Conservation (phyloP, 2,329 filamentous ascomycete species). For the Ophiosphaerella korrae region DNA sequence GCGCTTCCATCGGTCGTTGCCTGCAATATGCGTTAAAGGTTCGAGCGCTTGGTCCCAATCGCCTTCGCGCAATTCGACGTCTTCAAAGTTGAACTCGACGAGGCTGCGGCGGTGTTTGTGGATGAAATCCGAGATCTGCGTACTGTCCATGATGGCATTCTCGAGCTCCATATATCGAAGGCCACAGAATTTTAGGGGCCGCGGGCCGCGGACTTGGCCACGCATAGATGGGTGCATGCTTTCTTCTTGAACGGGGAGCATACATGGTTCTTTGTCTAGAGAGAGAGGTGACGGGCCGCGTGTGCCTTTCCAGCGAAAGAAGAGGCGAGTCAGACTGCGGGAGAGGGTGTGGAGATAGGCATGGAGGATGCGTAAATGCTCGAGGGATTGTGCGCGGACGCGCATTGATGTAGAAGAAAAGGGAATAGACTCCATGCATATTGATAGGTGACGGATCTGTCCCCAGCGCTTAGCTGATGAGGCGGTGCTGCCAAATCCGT, state of each 20-base stretch:
- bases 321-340: slow-evolving; percentile 68
- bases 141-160: slow-evolving; percentile 73
- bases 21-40: slow-evolving; percentile 61
- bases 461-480: slow-evolving; percentile 74
- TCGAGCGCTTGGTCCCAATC: slow-evolving; percentile 84
- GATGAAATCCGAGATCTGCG: slow-evolving; percentile 73
- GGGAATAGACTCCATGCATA: slow-evolving; percentile 73
- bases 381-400: slow-evolving; percentile 68
- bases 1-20: slow-evolving; percentile 49
- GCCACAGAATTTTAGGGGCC: slow-evolving; percentile 64
- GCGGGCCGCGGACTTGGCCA: slow-evolving; percentile 45
- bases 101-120: slow-evolving; percentile 69
- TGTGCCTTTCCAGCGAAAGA: slow-evolving; percentile 76
- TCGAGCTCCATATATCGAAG: slow-evolving; percentile 72
- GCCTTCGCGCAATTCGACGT: slow-evolving; percentile 71
- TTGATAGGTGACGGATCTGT: slow-evolving; percentile 75
- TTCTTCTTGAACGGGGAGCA: slow-evolving; percentile 57
- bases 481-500: slow-evolving; percentile 76
- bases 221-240: slow-evolving; percentile 40
- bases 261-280: slow-evolving; percentile 72
- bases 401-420: slow-evolving; percentile 58
- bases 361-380: slow-evolving; percentile 69
- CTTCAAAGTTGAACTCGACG: slow-evolving; percentile 79
- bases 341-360: slow-evolving; percentile 77
- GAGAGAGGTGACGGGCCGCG: slow-evolving; percentile 77